Evolutionary conservation across 202 grass and related monocot species (phyloP), one percentile per base, ranked within the genome.

Genomic region (Dendrocalamus latiflorus): DNA sequence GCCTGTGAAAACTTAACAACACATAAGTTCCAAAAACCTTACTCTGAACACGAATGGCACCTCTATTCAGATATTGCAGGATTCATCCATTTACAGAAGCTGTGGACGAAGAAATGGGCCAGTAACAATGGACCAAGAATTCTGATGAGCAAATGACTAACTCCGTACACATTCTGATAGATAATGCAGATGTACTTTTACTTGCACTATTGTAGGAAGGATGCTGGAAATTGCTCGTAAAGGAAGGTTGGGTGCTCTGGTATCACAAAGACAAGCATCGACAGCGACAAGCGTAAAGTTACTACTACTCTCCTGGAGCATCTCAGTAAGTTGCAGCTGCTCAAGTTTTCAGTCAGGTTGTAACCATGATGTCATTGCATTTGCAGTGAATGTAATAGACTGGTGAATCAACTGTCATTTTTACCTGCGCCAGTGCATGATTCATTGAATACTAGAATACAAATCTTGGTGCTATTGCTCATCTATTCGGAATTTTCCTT

Each of bases 191-290:
- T 9, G 84, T 50, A 51, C 78, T 85, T 81, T 68, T 89, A 18
- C 87, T 89, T 33, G 59, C 59, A 62, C 25, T 62, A 33, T 84
- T 85, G 84, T 70, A 89, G 85, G 81, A 73, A 89, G 49, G 81
- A 87, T 68, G 58, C 64, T 65, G 84, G 84, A 67, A 87, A 89
- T 86, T 75, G 65, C 80, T 64, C 84, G 65, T 39, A 87, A 84
- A 71, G 83, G 83, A 22, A 22, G 21, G 22, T 22, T 60, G 57
- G 24, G 22, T 28, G 22, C 21, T 78, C 90, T 25, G 81, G 85
- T 51, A 25, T 93, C 70, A 77, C 70, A 54, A 87, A 87, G 65
- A 74, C 44, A 16, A 87, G 65, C 25, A 92, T 84, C 11, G 90
- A 81, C 63, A 34, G 84, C 48, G 79, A 75, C 34, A 84, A 86